A percentile compares a stretch with the other conserved stretches of the same genome.
These are phyloP conservation scores for Neofusicoccum laricinum DNA, from an alignment of 2,329 filamentous ascomycete species.

Conservation along the genomic window DNA sequence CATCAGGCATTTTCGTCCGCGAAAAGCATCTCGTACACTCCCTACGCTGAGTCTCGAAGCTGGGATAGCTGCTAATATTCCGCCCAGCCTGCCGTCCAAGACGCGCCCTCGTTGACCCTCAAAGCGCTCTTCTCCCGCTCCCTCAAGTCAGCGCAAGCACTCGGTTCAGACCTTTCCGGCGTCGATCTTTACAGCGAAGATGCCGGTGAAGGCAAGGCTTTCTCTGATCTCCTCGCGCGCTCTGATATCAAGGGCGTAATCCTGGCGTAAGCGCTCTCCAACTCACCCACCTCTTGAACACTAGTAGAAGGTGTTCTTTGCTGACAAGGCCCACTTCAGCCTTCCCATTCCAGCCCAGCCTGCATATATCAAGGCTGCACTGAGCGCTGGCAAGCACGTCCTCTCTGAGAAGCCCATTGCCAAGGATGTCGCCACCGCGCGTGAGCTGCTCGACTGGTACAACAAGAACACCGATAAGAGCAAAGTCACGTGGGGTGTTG, in stretches of 20 bases:
- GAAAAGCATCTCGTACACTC: conserved; percentile 54
- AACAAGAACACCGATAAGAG: conserved; percentile 29
- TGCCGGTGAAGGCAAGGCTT: conserved; percentile 44
- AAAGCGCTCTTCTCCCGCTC: conserved; percentile 67
- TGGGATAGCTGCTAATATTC: not conserved
- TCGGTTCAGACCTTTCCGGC: conserved; percentile 39
- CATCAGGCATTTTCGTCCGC: conserved; percentile 56
- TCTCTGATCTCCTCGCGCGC: conserved; percentile 53
- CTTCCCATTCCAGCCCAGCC: conserved; percentile 64
- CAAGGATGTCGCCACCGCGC: conserved; percentile 53
- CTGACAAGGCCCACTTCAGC: conserved; percentile 29
- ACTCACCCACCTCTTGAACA: not conserved
- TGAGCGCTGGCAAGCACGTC: conserved; percentile 67
- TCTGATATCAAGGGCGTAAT: conserved; percentile 56
- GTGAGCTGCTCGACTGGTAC: conserved; percentile 42
- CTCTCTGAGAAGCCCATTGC: conserved; percentile 68
- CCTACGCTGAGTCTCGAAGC: conserved; percentile 27
- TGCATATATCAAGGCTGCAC: conserved; percentile 54
- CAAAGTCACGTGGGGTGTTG: conserved; percentile 40
- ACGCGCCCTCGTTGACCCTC: conserved; percentile 52
- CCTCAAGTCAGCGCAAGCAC: conserved; percentile 53
- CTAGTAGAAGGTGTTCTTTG: not conserved
- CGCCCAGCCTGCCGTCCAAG: conserved; percentile 56
- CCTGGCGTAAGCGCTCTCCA: conserved; percentile 43
- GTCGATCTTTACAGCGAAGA: conserved; percentile 60